Evolutionary conservation across 345 rosid genomes (phyloP).

Genomic region (Eutrema heterophyllum): DNA sequence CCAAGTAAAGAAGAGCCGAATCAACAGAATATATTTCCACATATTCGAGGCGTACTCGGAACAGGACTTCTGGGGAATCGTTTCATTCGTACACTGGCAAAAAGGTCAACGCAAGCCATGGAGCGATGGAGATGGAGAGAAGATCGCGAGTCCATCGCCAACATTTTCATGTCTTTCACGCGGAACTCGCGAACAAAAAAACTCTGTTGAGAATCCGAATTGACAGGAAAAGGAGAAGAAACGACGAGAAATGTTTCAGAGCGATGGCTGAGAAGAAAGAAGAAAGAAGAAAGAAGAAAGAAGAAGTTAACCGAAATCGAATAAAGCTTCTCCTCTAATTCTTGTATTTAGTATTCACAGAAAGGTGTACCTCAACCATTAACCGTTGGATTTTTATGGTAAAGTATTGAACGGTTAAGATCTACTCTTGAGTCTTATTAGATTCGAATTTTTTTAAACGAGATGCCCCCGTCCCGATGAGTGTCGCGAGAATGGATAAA

Average conservation of each 20-base stretch:
- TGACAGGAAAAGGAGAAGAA: slow-evolving; percentile 12
- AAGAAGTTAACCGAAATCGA: slow-evolving; percentile 15
- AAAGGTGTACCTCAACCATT: background rate
- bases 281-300: background rate
- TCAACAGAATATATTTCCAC: slow-evolving; percentile 26
- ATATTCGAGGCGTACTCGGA: slow-evolving; percentile 57
- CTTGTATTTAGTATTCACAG: slow-evolving; percentile 9
- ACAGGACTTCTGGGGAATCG: slow-evolving; percentile 38
- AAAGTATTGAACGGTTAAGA: background rate
- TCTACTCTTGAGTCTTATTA: background rate
- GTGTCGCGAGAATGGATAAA: slow-evolving; percentile 14
- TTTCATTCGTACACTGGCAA: slow-evolving; percentile 46
- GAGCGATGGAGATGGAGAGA: slow-evolving; percentile 34
- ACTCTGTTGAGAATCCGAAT: background rate
- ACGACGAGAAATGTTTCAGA: slow-evolving; percentile 26
- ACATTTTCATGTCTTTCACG: slow-evolving; percentile 44
- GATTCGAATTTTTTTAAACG: slow-evolving; percentile 18
- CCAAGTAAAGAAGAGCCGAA: background rate
- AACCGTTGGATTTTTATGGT: slow-evolving; percentile 14
- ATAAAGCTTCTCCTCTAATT: background rate
- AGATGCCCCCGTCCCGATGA: slow-evolving; percentile 12
- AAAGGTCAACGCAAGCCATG: slow-evolving; percentile 40
- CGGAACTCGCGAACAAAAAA: background rate
- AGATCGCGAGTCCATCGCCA: slow-evolving; percentile 50
- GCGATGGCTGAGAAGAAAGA: background rate